phyloP scores from a whole-genome alignment of 75 land plant species.

The Picea sitchensis region DNA sequence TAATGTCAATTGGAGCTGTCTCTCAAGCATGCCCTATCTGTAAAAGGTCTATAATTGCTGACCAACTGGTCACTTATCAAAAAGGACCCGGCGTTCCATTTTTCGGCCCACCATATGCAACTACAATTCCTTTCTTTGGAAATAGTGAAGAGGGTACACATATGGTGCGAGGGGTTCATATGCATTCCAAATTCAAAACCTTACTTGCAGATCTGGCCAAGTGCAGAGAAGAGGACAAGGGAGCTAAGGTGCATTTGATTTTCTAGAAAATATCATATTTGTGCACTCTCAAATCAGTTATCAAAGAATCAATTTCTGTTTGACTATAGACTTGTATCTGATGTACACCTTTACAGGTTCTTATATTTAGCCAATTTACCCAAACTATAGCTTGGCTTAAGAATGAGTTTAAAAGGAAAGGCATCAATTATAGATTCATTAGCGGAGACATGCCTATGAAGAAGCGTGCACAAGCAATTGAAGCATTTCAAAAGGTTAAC shows the following conservation, averaged over 20 bases:
- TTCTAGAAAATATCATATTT: neutral
- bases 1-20: conserved; percentile 32
- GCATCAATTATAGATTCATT: conserved; percentile 42
- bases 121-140: too few relatives aligned
- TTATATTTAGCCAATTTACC: conserved; percentile 47
- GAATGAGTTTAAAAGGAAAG: conserved; percentile 38
- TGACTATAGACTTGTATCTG: neutral
- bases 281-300: too few relatives aligned
- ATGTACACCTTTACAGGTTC: conserved; percentile 19
- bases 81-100: conserved; percentile 1
- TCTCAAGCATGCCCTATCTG: conserved; percentile 30
- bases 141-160: neutral
- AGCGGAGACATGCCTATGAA: conserved; percentile 57
- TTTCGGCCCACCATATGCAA: too few relatives aligned
- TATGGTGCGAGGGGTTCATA: conserved; percentile 21
- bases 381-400: conserved; percentile 49
- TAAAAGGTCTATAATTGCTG: conserved; percentile 18
- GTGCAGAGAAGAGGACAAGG: conserved; percentile 30
- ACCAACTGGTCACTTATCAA: conserved; percentile 23
- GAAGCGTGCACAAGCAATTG: conserved; percentile 45
- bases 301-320: too few relatives aligned
- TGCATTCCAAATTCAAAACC: conserved; percentile 40
- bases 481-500: conserved; percentile 43
- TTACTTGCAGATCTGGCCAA: conserved; percentile 36
- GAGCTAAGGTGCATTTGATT: conserved; percentile 27